These are phyloP conservation scores for Ramaria sp. DNA, from an alignment of 768 basidiomycete species.

Conservation along the genomic window DNA sequence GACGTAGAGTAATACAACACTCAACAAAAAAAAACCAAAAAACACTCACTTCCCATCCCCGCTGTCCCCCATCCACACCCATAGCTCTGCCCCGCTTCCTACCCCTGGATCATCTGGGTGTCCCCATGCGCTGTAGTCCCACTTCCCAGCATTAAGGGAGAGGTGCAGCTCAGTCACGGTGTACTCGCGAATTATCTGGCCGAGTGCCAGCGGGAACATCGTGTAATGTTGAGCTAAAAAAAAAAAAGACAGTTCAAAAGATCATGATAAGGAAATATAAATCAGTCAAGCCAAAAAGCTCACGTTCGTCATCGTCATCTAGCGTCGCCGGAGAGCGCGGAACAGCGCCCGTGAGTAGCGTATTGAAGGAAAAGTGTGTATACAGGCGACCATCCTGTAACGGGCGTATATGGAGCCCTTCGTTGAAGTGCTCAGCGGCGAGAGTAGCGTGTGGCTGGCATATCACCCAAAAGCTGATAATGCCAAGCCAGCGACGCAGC, in stretches of 20 bases:
- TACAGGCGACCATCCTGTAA: conserved; percentile 77
- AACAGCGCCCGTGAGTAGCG: conserved; percentile 38
- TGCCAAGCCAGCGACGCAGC: background rate
- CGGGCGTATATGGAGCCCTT: conserved; percentile 43
- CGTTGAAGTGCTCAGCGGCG: conserved; percentile 29
- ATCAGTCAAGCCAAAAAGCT: conserved; percentile 16
- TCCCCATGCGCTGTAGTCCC: conserved; percentile 82
- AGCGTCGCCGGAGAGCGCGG: conserved; percentile 47
- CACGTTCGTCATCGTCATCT: conserved; percentile 34
- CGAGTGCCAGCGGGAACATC: conserved; percentile 76
- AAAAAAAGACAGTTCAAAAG: too few relatives aligned
- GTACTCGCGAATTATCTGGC: conserved; percentile 79
- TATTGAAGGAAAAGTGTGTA: conserved; percentile 72
- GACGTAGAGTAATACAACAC: too few relatives aligned
- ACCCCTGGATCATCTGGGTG: conserved; percentile 67
- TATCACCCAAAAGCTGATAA: background rate
- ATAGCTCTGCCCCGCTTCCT: conserved; percentile 79
- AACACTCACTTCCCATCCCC: conserved; percentile 4
- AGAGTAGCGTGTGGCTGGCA: background rate
- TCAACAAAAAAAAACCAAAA: background rate
- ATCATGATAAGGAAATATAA: background rate
- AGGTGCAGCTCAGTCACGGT: conserved; percentile 83
- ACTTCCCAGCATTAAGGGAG: conserved; percentile 82
- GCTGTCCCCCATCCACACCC: conserved; percentile 82
- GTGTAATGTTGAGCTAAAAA: conserved; percentile 71